Base-by-base conservation (phyloP, 2,329 filamentous ascomycete genomes). In the Uncinocarpus reesii region DNA sequence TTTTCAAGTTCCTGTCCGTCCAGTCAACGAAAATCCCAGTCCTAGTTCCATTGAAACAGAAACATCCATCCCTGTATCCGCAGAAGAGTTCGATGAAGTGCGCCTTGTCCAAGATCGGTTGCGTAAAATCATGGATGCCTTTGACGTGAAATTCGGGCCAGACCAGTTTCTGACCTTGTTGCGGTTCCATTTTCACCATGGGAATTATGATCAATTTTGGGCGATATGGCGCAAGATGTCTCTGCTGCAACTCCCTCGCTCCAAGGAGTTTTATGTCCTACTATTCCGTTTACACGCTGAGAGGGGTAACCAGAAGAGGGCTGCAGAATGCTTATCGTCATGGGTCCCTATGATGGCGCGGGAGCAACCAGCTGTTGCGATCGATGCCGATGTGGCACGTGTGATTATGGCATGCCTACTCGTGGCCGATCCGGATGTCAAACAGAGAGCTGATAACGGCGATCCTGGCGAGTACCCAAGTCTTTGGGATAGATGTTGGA, bases 151-250 rank as follows among this genome's bases (percentile, higher is more conserved):
- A 18, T 64, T 66, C 44, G 55, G 63, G 15, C 52, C 58, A 7
- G 48, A 55, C 3, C 50, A 63, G 13, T 60, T 60, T 8, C 60
- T 60, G 29, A 49, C 46, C 11, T 56, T 68, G 4, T 63, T 66
- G 56, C 49, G 59, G 4, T 56, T 61, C 3, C 54, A 60, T 18
- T 64, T 75, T 4, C 53, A 56, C 16, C 68, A 69, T 50, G 57
- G 60, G 15, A 65, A 79, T 54, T 81, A 78, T 71, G 60, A 71
- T 13, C 66, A 68, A 4, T 78, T 84, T 57, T 83, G 78, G 79
- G 69, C 77, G 16, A 58, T 72, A 7, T 85, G 81, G 71, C 72
- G 73, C 47, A 69, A 72, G 48, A 71, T 77, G 3, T 65, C 79
- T 11, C 68, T 74, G 34, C 72, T 74, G 55, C 63, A 71, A 32